A percentile compares a stretch with the other conserved stretches of the same genome.
Conservation (phyloP, 1,139 yeast genomes). For the Geotrichum carabidarum region DNA sequence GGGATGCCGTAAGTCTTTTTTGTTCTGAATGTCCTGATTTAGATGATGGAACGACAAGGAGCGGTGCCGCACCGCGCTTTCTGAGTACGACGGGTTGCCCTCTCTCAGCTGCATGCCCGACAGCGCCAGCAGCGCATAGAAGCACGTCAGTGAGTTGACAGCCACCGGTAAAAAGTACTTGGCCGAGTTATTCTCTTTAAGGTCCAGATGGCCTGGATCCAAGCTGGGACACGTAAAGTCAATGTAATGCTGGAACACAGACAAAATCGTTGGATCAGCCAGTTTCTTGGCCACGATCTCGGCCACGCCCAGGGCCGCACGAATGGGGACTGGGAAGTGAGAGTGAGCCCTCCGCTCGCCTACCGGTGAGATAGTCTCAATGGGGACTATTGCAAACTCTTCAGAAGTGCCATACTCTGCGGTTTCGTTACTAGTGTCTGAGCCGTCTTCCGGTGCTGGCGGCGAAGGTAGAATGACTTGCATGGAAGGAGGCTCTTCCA, state of each 20-base stretch:
- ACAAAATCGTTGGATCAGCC: conserved; percentile 5
- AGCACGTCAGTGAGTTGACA: conserved; percentile 9
- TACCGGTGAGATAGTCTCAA: too few species aligned
- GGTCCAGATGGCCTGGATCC: conserved; percentile 7
- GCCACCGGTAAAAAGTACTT: conserved; percentile 14
- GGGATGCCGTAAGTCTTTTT: not conserved
- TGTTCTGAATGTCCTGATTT: not conserved
- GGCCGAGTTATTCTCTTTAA: conserved; percentile 8
- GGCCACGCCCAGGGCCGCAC: conserved; percentile 9
- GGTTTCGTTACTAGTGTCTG: not conserved
- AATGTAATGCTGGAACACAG: conserved; percentile 13
- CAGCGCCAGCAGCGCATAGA: conserved; percentile 13
- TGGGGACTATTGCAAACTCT: too few species aligned
- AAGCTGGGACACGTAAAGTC: conserved; percentile 15
- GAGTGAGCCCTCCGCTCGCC: not conserved
- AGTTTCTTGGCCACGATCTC: not conserved
- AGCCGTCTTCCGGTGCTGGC: too few species aligned
- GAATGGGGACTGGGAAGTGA: not conserved
- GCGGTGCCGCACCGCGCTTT: conserved; percentile 11
- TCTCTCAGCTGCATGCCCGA: conserved; percentile 12
- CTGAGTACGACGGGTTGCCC: not conserved
- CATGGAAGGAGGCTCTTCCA: too few species aligned
- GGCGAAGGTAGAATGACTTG: too few species aligned
- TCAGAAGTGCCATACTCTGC: too few species aligned
- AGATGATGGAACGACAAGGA: conserved; percentile 6